phyloP scores from a whole-genome alignment of 2,329 filamentous ascomycete species.

The Aquanectria penicillioides region DNA sequence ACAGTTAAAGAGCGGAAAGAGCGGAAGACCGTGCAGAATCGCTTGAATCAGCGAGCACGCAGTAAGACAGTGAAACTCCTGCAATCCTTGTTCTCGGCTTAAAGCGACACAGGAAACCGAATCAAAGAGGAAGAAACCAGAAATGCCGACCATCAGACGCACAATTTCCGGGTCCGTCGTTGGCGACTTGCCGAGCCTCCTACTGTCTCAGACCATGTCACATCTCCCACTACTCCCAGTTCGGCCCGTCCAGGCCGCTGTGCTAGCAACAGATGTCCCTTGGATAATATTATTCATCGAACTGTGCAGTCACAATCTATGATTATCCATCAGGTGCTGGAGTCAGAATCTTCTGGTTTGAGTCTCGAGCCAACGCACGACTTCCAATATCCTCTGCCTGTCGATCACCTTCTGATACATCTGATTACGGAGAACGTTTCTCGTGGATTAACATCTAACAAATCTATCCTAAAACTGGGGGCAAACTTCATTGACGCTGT shows the following conservation, averaged over 20 bases:
- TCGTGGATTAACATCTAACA: slow-evolving; percentile 23
- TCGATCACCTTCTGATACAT: slow-evolving; percentile 24
- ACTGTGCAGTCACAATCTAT: too few species aligned
- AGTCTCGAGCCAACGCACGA: fast-evolving
- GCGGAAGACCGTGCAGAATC: slow-evolving; percentile 24
- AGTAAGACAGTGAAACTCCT: slow-evolving; percentile 10
- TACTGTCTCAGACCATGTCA: not conserved
- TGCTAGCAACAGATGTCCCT: not conserved
- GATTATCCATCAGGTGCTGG: too few species aligned
- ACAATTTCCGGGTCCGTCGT: slow-evolving; percentile 21
- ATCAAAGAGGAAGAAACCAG: not conserved
- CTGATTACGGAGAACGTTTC: slow-evolving; percentile 27
- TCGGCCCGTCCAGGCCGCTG: too few species aligned
- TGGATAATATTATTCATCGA: too few species aligned
- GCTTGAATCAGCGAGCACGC: slow-evolving; percentile 29
- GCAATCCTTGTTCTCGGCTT: not conserved
- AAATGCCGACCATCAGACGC: not conserved
- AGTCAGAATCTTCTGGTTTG: not conserved
- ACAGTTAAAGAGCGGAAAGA: slow-evolving; percentile 14
- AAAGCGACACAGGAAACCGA: slow-evolving; percentile 6
- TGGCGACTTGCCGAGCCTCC: slow-evolving; percentile 15
- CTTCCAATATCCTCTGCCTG: not conserved
- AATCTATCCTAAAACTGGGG: not conserved
- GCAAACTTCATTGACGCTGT: not conserved
- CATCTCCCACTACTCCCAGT: not conserved